A percentile compares a stretch with the other conserved stretches of the same genome.
Conservation (phyloP, 2,329 filamentous ascomycete species). For the Lasiodiplodia sp. region DNA sequence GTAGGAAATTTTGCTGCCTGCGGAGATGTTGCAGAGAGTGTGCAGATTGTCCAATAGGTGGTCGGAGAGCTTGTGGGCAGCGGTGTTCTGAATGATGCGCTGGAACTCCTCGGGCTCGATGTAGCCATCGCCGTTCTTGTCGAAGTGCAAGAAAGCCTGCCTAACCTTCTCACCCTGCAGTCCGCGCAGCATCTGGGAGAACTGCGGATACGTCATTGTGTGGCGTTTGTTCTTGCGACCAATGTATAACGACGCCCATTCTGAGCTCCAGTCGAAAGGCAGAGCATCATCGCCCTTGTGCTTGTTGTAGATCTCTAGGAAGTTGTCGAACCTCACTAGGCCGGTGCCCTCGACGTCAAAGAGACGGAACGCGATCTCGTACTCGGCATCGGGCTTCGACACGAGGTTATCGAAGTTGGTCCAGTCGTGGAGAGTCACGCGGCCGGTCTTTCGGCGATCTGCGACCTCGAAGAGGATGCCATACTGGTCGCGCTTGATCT, state of each 20-base stretch:
- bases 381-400: constrained; percentile 93
- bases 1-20: constrained; percentile 93
- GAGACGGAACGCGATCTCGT: constrained; percentile 96
- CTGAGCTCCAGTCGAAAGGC: constrained; percentile 95
- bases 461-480: constrained; percentile 91
- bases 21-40: constrained; percentile 92
- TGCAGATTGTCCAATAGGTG: constrained; percentile 90
- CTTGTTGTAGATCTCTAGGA: constrained; percentile 82
- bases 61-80: constrained; percentile 95
- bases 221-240: constrained; percentile 88
- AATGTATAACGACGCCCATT: constrained; percentile 95
- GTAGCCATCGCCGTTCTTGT: constrained; percentile 90
- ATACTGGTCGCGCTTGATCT: constrained; percentile 96
- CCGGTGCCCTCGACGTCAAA: constrained; percentile 89
- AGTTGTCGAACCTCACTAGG: constrained; percentile 86
- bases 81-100: constrained; percentile 92
- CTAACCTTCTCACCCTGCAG: constrained; percentile 95
- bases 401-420: constrained; percentile 92
- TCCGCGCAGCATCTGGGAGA: constrained; percentile 96
- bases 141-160: constrained; percentile 91
- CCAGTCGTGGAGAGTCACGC: constrained; percentile 85
- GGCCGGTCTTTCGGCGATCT: constrained; percentile 77
- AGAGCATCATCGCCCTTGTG: constrained; percentile 87
- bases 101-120: constrained; percentile 97
- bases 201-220: constrained; percentile 92